Base-by-base conservation (phyloP, 371 early-diverging fungal genomes). In the Rhizomucor pusillus region DNA sequence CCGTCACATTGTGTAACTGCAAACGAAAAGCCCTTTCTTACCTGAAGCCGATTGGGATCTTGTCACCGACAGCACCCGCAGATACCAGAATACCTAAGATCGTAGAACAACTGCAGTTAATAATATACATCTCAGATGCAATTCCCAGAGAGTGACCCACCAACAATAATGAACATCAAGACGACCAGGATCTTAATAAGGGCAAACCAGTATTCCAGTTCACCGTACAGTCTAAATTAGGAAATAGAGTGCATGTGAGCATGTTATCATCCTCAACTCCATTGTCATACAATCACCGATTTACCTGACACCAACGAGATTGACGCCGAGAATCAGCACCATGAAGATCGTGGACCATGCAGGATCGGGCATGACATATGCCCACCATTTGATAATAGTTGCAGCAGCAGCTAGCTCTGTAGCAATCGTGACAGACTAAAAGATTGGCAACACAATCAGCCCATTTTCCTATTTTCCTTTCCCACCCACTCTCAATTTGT, bases 141-240 rank as follows among this genome's bases (percentile, higher is more conserved):
- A 34, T 36, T 22, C 14, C 4, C 16, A 9, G 18, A 29, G 10
- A 16, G 18, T 9, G 1, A 10, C 60, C 50, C 43, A 56, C 62
- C 62, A 43, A 63, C 47, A 39, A 89, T 78, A 41, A 90, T 72
- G 56, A 90, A 90, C 13, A 88, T 76, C 20, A 89, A 58, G 1
- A 87, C 81, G 23, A 86, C 76, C 16, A 82, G 60, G 24, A 90
- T 84, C 59, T 90, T 88, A 50, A 88, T 67, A 35, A 81, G 52
- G 12, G 85, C 71, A 66, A 90, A 82, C 88, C 88, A 88, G 57
- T 87, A 88, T 67, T 88, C 90, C 13, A 82, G 54, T 62, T 89
- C 90, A 62, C 88, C 90, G 56, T 82, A 84, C 0, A 77, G 45
- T 52, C 62, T 57, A 47, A 40, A 29, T 29, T 29, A 29, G 29